Evolutionary conservation across 495 filamentous ascomycete species (phyloP).

Genomic region (Hypoxylon cercidicola): DNA sequence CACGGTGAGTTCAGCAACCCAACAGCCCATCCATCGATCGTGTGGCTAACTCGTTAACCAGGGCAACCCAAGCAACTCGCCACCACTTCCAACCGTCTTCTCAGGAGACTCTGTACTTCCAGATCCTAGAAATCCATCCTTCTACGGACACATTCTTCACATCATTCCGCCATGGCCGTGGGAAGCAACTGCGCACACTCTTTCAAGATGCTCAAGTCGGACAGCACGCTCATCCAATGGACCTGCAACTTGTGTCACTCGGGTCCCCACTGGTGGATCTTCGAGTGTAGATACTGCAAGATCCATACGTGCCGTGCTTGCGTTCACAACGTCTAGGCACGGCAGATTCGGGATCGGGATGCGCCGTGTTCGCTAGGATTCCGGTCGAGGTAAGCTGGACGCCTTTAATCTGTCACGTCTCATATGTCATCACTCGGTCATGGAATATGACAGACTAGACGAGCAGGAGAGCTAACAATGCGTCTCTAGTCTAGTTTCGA

Average conservation of each 20-base stretch:
- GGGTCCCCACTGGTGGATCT: slow-evolving; percentile 85
- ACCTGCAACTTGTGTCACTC: slow-evolving; percentile 79
- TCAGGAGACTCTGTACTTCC: slow-evolving; percentile 2
- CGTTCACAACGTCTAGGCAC: slow-evolving; percentile 63
- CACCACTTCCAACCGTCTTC: slow-evolving; percentile 11
- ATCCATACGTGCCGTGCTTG: slow-evolving; percentile 78
- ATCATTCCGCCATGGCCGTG: slow-evolving; percentile 64
- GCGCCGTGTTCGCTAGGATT: slow-evolving; percentile 19
- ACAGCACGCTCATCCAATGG: slow-evolving; percentile 79
- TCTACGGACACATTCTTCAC: slow-evolving; percentile 16
- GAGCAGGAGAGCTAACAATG: slow-evolving; percentile 26
- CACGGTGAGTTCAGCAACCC: slow-evolving; percentile 19
- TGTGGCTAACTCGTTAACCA: slow-evolving; percentile 20
- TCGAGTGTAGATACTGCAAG: slow-evolving; percentile 81
- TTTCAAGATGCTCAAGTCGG: slow-evolving; percentile 81
- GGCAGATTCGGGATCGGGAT: slow-evolving; percentile 21
- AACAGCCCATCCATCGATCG: neutral
- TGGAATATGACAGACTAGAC: slow-evolving; percentile 30
- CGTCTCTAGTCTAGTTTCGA: slow-evolving; percentile 22
- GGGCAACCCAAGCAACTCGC: slow-evolving; percentile 18
- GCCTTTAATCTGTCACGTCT: slow-evolving; percentile 34
- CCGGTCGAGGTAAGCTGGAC: slow-evolving; percentile 26
- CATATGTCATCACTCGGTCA: slow-evolving; percentile 32
- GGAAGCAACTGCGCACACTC: slow-evolving; percentile 72
- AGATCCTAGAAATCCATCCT: slow-evolving; percentile 16